Percentiles rank a stretch among this genome's conserved stretches.
Evolutionary conservation across 495 filamentous ascomycete species (phyloP).

Genomic region (Aspergillus steynii): DNA sequence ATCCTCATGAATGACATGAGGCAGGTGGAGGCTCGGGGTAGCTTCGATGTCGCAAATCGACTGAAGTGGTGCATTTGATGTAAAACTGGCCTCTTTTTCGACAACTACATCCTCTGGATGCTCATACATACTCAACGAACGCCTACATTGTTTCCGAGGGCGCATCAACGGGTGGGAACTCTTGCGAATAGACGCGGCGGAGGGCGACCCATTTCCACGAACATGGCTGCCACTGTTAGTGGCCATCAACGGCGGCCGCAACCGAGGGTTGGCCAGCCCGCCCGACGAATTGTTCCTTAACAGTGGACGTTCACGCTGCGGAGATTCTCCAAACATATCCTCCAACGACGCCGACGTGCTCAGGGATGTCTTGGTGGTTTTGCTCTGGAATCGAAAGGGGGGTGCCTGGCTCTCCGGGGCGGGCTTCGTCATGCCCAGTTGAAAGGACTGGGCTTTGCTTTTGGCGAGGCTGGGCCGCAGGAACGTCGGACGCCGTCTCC

Average conservation of each 20-base stretch:
- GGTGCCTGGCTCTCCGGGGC: slow-evolving; percentile 62
- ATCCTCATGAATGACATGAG: slow-evolving; percentile 81
- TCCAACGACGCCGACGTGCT: slow-evolving; percentile 65
- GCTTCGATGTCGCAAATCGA: slow-evolving; percentile 78
- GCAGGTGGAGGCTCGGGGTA: slow-evolving; percentile 68
- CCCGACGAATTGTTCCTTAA: slow-evolving; percentile 34
- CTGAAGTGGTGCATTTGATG: slow-evolving; percentile 57
- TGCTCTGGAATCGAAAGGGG: slow-evolving; percentile 73
- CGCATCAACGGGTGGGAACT: slow-evolving; percentile 69
- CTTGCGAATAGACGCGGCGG: slow-evolving; percentile 67
- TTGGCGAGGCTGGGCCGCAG: slow-evolving; percentile 42
- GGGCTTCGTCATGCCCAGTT: slow-evolving; percentile 36
- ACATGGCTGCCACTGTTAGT: slow-evolving; percentile 44
- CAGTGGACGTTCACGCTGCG: slow-evolving; percentile 61
- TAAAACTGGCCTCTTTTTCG: slow-evolving; percentile 57
- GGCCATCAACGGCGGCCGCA: slow-evolving; percentile 58
- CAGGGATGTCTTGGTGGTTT: slow-evolving; percentile 50
- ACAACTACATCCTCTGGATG: slow-evolving; percentile 83
- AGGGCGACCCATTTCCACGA: slow-evolving; percentile 69
- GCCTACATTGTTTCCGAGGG: slow-evolving; percentile 82
- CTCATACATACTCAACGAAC: slow-evolving; percentile 97
- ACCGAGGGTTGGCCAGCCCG: slow-evolving; percentile 50
- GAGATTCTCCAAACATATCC: slow-evolving; percentile 79
- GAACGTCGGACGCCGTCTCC: slow-evolving; percentile 42
- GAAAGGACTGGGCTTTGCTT: slow-evolving; percentile 46